Base-by-base conservation (phyloP, 1,139 yeast species). In the Tardiomyces blankii region DNA sequence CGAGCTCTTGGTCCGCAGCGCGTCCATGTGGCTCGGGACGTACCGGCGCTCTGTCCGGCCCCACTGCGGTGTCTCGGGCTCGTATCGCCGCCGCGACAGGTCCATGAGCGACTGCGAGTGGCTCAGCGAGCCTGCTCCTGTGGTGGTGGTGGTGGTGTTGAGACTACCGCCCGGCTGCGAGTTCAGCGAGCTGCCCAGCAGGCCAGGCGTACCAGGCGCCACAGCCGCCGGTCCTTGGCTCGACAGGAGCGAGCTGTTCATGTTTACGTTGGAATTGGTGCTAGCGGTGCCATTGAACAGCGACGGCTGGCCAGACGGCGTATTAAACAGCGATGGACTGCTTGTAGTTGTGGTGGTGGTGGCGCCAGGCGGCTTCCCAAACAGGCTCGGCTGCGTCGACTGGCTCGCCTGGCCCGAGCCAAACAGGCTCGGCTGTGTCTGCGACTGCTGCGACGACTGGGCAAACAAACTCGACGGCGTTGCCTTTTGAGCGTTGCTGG, bases 21-120 rank as follows among this genome's bases (percentile, higher is more conserved):
- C 47, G 16, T 55, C 41, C 27, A 58, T 44, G 41, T 57, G 60
- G 1, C 54, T 52, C 1, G 59, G 59, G 23, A 57, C 53, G 18
- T 43, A 45, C 8, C 51, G 42, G 16, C 58, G 49, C 18, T 49
- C 50, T 3, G 43, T 25, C 38, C 19, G 39, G 19, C 19, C 39
- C 39, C 39, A 35, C 13, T 16, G 18, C 7, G 39, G 39, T 4
- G 39, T 35, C 21, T n/a, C 19, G 21, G 39, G 18, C 19, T 35
- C 19, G 35, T 30, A 30, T 5, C 35, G 35, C 16, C 35, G n/a
- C 16, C 35, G 5, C 5, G 35, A 30, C 16, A 30, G 35, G 11
- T 30, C 35, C 35, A 30, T 30, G 35, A 30, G 35, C 35, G 35
- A 30, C 16, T 30, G 35, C 16, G 35, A 30, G 16, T 30, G 35